These are phyloP conservation scores for Talaromyces wortmannii DNA, from an alignment of 495 filamentous ascomycete genomes.

Conservation along the genomic window DNA sequence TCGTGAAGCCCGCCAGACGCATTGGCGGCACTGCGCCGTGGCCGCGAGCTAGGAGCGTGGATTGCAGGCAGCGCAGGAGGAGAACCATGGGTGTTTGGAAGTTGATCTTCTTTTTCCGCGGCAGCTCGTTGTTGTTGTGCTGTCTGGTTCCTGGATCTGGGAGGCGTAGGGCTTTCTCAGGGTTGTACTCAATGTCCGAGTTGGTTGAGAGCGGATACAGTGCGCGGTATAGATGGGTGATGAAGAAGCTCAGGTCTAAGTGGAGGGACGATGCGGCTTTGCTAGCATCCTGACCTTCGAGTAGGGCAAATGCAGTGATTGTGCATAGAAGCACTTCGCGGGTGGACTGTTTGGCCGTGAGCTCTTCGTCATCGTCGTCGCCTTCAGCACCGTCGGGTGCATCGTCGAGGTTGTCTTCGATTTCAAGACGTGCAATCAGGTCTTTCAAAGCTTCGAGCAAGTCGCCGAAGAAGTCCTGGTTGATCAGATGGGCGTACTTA, in stretches of 20 bases:
- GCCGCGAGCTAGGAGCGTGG: slow-evolving; percentile 50
- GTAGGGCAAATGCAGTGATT: slow-evolving; percentile 87
- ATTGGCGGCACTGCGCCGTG: slow-evolving; percentile 60
- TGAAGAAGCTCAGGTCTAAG: slow-evolving; percentile 92
- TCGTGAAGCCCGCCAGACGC: slow-evolving; percentile 85
- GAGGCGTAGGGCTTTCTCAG: slow-evolving; percentile 69
- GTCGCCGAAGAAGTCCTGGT: slow-evolving; percentile 97
- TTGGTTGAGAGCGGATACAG: slow-evolving; percentile 71
- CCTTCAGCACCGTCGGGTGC: slow-evolving; percentile 33
- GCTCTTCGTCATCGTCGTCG: slow-evolving; percentile 11
- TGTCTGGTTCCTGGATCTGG: slow-evolving; percentile 56
- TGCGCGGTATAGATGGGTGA: slow-evolving; percentile 80
- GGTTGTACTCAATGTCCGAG: slow-evolving; percentile 77
- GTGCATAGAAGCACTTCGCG: slow-evolving; percentile 91
- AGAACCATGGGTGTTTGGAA: slow-evolving; percentile 88
- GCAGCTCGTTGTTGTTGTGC: slow-evolving; percentile 12
- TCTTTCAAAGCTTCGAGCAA: slow-evolving; percentile 91
- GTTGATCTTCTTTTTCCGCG: slow-evolving; percentile 65
- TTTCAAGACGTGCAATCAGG: slow-evolving; percentile 65
- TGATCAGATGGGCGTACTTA: slow-evolving; percentile 90
- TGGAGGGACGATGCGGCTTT: slow-evolving; percentile 61
- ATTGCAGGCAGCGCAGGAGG: slow-evolving; percentile 75
- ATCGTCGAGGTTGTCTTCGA: slow-evolving; percentile 38
- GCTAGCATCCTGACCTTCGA: slow-evolving; percentile 76
- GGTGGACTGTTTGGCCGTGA: slow-evolving; percentile 53